These are phyloP conservation scores for Penicillium brevicompactum DNA, from an alignment of 2,329 filamentous ascomycete genomes.

Conservation along the genomic window DNA sequence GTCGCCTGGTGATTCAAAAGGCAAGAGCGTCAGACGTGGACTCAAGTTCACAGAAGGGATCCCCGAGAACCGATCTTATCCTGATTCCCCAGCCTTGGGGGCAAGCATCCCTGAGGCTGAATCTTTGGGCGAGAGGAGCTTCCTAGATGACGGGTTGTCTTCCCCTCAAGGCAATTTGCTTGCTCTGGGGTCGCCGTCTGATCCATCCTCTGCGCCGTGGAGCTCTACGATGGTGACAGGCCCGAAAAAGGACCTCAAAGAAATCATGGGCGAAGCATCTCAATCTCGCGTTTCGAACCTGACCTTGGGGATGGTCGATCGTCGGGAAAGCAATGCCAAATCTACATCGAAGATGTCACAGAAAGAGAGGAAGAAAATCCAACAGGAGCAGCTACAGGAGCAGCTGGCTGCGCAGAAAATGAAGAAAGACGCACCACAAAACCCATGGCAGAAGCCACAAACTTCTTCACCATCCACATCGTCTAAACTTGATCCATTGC, in stretches of 20 bases:
- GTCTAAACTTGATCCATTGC: conserved; percentile 34
- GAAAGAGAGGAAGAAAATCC: conserved; percentile 84
- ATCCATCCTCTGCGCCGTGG: conserved; percentile 53
- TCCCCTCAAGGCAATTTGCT: conserved; percentile 21
- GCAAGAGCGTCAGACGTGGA: conserved; percentile 31
- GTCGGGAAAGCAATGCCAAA: conserved; percentile 44
- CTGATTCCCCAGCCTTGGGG: conserved; percentile 28
- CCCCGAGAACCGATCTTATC: conserved; percentile 21
- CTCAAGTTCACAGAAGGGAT: conserved; percentile 16
- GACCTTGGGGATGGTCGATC: conserved; percentile 53
- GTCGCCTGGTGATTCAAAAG: conserved; percentile 33
- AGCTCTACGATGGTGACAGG: conserved; percentile 56
- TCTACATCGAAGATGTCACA: conserved; percentile 73
- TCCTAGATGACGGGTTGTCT: conserved; percentile 33
- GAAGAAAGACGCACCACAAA: conserved; percentile 38
- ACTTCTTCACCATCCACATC: conserved; percentile 18
- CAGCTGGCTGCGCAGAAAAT: conserved; percentile 36
- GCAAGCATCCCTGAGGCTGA: conserved; percentile 29
- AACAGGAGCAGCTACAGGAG: conserved; percentile 64
- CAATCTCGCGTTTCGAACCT: conserved; percentile 54
- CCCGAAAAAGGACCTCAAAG: conserved; percentile 70
- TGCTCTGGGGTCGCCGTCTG: conserved; percentile 25
- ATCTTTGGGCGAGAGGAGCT: conserved; percentile 29
- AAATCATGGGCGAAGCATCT: conserved; percentile 71
- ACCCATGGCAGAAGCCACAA: conserved; percentile 66